These are phyloP conservation scores for Ormosia semicastrata DNA, from an alignment of 306 rosid species.

Conservation along the genomic window DNA sequence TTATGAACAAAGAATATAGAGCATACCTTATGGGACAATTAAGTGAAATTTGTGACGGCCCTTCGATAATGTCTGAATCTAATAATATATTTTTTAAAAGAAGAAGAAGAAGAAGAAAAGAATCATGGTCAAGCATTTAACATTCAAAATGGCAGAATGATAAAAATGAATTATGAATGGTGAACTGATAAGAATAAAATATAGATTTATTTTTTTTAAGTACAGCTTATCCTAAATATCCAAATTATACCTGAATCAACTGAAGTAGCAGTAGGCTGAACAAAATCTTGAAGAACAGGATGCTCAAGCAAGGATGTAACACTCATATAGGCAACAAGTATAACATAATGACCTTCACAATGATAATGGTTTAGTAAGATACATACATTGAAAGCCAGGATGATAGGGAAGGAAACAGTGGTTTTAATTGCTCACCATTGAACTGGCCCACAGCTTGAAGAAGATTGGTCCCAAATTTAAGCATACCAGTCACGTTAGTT, in stretches of 20 bases:
- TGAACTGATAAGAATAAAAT: not conserved
- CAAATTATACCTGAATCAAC: slow-evolving; percentile 59
- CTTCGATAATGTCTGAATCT: slow-evolving; percentile 88
- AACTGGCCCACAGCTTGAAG: slow-evolving; percentile 91
- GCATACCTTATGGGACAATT: slow-evolving; percentile 97
- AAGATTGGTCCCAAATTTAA: slow-evolving; percentile 84
- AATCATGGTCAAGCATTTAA: not conserved
- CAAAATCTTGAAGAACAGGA: slow-evolving; percentile 63
- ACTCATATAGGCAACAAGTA: slow-evolving; percentile 75
- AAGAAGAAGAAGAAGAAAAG: not conserved
- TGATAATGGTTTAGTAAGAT: slow-evolving; percentile 32
- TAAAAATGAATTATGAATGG: not conserved
- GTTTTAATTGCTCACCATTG: slow-evolving; percentile 54
- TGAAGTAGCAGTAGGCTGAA: slow-evolving; percentile 50
- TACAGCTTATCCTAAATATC: not conserved
- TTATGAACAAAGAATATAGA: slow-evolving; percentile 25
- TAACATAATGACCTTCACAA: slow-evolving; percentile 69
- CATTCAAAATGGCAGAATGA: slow-evolving; percentile 10
- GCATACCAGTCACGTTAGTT: slow-evolving; percentile 59
- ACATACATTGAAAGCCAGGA: slow-evolving; percentile 29
- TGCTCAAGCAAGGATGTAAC: slow-evolving; percentile 37
- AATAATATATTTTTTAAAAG: not conserved
- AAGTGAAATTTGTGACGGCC: slow-evolving; percentile 85
- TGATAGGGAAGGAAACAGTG: slow-evolving; percentile 13
- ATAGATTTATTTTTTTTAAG: not conserved